Conservation (phyloP, 441 rosid genomes). For the Gossypium gossypioides region DNA sequence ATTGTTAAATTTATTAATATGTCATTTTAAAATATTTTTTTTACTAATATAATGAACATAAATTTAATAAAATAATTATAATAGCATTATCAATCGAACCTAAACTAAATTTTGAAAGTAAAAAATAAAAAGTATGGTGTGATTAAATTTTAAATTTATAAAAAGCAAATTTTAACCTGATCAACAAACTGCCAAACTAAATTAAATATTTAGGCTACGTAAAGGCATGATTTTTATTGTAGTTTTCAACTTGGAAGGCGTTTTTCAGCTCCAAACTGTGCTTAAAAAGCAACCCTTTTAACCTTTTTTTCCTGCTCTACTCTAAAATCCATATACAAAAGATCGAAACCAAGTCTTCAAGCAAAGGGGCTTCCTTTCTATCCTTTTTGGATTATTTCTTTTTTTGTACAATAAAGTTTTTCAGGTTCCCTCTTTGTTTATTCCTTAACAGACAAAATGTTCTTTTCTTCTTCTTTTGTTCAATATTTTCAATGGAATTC, state of each 20-base stretch:
- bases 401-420: not conserved
- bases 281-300: constrained; percentile 7
- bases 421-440: not conserved
- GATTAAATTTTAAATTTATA: no score
- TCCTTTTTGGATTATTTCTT: not conserved
- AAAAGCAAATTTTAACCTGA: no score
- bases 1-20: no score
- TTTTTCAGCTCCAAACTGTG: not conserved
- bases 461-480: constrained; percentile 18
- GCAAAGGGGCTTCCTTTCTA: constrained; percentile 18
- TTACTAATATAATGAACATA: no score
- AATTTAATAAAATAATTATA: no score
- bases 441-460: constrained; percentile 8
- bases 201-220: not conserved
- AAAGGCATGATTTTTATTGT: not conserved
- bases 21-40: no score
- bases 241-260: not conserved
- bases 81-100: no score
- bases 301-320: not conserved
- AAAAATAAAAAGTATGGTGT: no score
- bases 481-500: constrained; percentile 10
- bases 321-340: not conserved
- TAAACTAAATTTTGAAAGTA: no score
- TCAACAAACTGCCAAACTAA: not conserved
- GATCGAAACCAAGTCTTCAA: constrained; percentile 14